Evolutionary conservation across 208 protist genomes (phyloP).

Genomic region (Blastocrithidia nonstop): DNA sequence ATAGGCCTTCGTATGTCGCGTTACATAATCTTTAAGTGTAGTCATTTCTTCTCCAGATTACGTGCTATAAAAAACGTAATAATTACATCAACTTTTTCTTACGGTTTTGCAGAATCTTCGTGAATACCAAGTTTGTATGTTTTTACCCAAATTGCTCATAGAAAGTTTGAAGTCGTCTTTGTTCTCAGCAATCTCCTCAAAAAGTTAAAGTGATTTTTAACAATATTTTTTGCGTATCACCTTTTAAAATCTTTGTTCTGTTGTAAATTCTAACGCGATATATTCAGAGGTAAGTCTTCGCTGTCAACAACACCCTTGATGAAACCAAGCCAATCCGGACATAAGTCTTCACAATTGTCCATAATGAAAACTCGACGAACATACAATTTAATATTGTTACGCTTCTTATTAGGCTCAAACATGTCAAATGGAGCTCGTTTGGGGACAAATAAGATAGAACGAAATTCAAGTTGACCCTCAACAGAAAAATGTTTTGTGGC

Average conservation of each 20-base stretch:
- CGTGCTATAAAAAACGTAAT: slow-evolving; percentile 87
- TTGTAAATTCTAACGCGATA: slow-evolving; percentile 98
- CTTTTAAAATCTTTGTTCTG: slow-evolving; percentile 89
- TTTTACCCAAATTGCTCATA: slow-evolving; percentile 92
- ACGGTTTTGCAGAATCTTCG: slow-evolving; percentile 94
- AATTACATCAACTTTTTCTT: slow-evolving; percentile 92
- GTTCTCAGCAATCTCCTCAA: slow-evolving; percentile 83
- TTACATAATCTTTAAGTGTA: slow-evolving; percentile 84
- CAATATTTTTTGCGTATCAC: slow-evolving; percentile 97
- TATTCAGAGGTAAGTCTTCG: slow-evolving; percentile 99
- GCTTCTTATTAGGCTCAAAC: slow-evolving; percentile 67
- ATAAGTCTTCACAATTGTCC: slow-evolving; percentile 93
- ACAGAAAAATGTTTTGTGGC: slow-evolving; percentile 94
- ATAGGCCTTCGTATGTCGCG: slow-evolving; percentile 86
- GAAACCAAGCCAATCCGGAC: slow-evolving; percentile 91
- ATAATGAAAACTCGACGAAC: slow-evolving; percentile 98
- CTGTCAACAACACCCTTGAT: slow-evolving; percentile 97
- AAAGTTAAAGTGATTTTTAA: slow-evolving; percentile 86
- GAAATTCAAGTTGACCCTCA: slow-evolving; percentile 96
- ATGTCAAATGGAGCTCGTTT: slow-evolving; percentile 70
- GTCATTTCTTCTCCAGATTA: slow-evolving; percentile 53
- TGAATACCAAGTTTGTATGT: slow-evolving; percentile 96
- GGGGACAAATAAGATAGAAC: slow-evolving; percentile 97
- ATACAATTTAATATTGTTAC: slow-evolving; percentile 90
- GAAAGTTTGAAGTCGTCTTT: slow-evolving; percentile 85